Evolutionary conservation across 176 grass and related monocot species (phyloP), one percentile per base, ranked within the genome.

Genomic region (Calamus simplicifolius): DNA sequence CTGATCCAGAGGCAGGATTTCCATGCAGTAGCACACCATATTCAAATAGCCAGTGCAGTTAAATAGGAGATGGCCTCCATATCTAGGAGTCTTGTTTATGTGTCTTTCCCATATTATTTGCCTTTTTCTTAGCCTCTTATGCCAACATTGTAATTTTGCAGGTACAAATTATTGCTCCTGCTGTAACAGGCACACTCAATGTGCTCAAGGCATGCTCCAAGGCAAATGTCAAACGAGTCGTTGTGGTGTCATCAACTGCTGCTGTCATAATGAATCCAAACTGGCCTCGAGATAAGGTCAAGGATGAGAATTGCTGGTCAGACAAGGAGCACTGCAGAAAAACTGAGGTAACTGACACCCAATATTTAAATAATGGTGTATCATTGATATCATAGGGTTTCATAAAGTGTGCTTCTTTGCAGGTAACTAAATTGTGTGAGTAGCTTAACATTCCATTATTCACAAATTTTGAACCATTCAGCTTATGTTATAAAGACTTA

Each of bases 1-100:
- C 55, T 2, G 70, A 95, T 54, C 85, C 90, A 4, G 79, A 85
- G 82, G 90, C 85, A 61, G 50, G 59, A 43, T 43, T 43, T 10
- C 35, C 2, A 3, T 1, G 35, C 7, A 43, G 35, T 23, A 23
- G 21, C 21, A 23, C 21, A 23, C 21, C 21, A 23, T n/a, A 23
- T 23, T 23, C 21, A 23, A 23, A 23, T 23, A 23, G 21, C 21
- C 21, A 23, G 21, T 23, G 21, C 21, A 23, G 21, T 23, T 23
- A 23, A 23, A 23, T 23, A 23, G 21, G 21, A 23, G 21, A 23
- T 23, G 21, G 21, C 21, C 21, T 23, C 21, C 21, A 23, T 23
- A 23, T 23, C 21, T 23, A 23, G 21, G 21, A 23, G 21, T 23
- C 0, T 23, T 23, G 21, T 23, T 23, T 23, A 23, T 23, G 21